Evolutionary conservation across 345 rosid genomes (phyloP).

Genomic region (Murraya koenigii): DNA sequence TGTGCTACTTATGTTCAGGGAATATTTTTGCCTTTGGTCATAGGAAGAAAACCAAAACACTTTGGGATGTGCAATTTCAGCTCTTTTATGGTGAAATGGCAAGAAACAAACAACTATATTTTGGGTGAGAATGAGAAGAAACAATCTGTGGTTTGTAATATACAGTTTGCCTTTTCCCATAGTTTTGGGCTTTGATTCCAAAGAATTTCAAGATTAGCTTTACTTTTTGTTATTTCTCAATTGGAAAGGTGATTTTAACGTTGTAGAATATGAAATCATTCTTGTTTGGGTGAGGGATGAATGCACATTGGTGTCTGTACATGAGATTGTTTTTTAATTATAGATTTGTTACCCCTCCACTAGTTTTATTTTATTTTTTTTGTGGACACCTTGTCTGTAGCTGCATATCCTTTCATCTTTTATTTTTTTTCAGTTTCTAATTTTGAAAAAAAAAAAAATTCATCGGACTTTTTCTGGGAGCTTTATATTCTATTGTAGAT

Average conservation of each 20-base stretch:
- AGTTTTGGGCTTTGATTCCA: neutral
- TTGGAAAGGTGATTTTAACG: neutral
- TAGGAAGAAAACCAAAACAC: neutral
- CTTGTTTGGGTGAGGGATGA: neutral
- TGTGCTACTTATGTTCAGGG: neutral
- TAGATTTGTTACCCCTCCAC: neutral
- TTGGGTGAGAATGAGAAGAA: neutral
- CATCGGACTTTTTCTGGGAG: conserved; percentile 1
- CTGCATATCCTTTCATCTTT: neutral
- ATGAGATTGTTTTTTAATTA: neutral
- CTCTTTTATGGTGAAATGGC: neutral
- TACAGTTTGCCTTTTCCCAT: neutral
- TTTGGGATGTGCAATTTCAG: neutral
- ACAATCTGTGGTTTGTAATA: no score
- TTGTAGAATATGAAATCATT: neutral
- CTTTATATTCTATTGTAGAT: conserved; percentile 42
- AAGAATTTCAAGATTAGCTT: neutral
- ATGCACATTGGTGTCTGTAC: neutral
- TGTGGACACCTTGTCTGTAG: neutral
- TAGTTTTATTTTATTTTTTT: neutral
- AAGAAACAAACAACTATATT: neutral
- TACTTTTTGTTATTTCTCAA: neutral
- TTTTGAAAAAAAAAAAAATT: neutral
- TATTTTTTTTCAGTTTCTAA: neutral
- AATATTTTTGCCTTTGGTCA: neutral